These are phyloP conservation scores for Volutella citrinella DNA, from an alignment of 2,329 filamentous ascomycete species.

Conservation along the genomic window DNA sequence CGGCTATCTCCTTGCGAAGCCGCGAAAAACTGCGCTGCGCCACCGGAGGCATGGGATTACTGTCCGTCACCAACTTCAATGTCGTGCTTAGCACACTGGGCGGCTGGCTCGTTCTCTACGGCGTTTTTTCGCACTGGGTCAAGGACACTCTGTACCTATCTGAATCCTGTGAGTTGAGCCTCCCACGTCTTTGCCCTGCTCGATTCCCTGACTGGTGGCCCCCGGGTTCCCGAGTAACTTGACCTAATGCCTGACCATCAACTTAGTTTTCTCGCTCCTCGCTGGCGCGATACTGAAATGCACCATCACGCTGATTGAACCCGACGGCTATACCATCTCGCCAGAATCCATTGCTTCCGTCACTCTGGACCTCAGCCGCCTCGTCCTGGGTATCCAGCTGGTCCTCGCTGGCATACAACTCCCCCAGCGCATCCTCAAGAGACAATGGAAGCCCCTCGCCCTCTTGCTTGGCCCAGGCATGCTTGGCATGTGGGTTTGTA, in stretches of 20 bases:
- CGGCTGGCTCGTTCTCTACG: conserved; percentile 87
- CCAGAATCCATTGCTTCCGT: conserved; percentile 62
- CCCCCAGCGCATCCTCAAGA: conserved; percentile 75
- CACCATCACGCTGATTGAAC: conserved; percentile 76
- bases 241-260: background rate
- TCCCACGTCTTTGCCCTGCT: background rate
- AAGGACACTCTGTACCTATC: conserved; percentile 92
- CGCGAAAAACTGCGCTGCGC: conserved; percentile 10
- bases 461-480: conserved; percentile 81
- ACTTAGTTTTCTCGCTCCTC: conserved; percentile 75
- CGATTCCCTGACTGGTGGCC: conserved; percentile 3
- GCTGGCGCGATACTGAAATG: conserved; percentile 70
- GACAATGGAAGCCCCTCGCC: conserved; percentile 73
- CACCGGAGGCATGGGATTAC: conserved; percentile 31
- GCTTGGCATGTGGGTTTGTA: conserved; percentile 81
- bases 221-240: conserved; percentile 9
- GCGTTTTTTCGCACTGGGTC: conserved; percentile 81
- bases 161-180: conserved; percentile 68
- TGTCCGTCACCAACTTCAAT: conserved; percentile 76
- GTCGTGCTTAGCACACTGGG: conserved; percentile 77
- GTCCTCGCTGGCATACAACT: conserved; percentile 86
- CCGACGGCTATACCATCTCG: conserved; percentile 66
- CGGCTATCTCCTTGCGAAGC: background rate
- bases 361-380: conserved; percentile 79
- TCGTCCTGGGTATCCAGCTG: conserved; percentile 87